Percentiles rank a stretch among this genome's conserved stretches.
phyloP scores from a whole-genome alignment of 208 protist genomes.

The Trichomonas vaginalis region DNA sequence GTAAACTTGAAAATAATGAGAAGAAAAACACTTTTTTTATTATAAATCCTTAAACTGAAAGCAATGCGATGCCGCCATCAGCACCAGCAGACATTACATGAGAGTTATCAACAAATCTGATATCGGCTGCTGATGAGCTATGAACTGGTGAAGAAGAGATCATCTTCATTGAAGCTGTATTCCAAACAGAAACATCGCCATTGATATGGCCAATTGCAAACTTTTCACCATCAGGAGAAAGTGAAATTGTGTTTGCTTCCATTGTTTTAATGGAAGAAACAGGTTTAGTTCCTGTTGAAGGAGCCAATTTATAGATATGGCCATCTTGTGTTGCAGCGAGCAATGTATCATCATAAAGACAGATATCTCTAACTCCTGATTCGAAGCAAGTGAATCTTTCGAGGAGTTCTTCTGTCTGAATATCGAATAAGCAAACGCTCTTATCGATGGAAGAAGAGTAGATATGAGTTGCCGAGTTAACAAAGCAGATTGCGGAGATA shows the following conservation, averaged over 20 bases:
- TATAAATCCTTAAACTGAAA: not conserved
- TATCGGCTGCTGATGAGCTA: not conserved
- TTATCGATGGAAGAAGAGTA: not conserved
- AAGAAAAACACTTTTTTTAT: no score
- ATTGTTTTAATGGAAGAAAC: not conserved
- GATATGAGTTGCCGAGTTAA: not conserved
- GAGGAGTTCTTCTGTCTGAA: not conserved
- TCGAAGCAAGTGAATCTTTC: not conserved
- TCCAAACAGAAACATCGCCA: not conserved
- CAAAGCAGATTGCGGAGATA: not conserved
- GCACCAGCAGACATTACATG: not conserved
- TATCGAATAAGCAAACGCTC: not conserved
- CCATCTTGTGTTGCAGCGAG: not conserved
- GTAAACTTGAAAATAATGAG: no score
- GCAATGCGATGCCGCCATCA: not conserved
- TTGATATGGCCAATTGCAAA: not conserved
- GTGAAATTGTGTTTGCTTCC: not conserved
- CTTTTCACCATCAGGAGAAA: not conserved
- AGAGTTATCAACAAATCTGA: not conserved
- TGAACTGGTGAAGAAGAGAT: not conserved
- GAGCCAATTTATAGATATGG: not conserved
- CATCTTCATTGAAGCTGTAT: not conserved
- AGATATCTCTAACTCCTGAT: not conserved
- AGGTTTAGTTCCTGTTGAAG: not conserved
- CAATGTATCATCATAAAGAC: not conserved